Base-by-base conservation (phyloP, 345 rosid species). In the Excoecaria agallocha region DNA sequence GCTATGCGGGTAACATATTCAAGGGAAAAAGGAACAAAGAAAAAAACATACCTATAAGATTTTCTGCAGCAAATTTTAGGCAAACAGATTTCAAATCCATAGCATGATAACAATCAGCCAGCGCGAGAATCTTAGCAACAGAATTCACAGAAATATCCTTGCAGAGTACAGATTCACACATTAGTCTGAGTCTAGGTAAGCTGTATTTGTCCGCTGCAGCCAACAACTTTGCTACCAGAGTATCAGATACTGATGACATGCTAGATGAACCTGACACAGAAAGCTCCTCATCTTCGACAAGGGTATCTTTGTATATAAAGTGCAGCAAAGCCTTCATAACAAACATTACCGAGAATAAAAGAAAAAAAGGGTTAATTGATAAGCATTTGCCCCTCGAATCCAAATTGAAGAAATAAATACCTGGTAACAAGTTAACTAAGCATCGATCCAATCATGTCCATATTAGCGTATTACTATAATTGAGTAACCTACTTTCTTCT, bases 111-210 rank as follows among this genome's bases (percentile, higher is more conserved):
- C 83, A 86, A 77, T 94, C 96, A 24, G 97, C 97, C 48, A 90
- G 91, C 45, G 96, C 94, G 70, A 94, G 75, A 39, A 90, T 89
- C 75, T 84, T 83, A 35, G 97, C 87, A 56, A 92, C 98, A 3
- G 94, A 81, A 60, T 86, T 84, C 74, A 92, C 94, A 7, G 96
- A 81, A 71, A 90, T 89, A 80, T 84, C 89, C 82, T 94, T 87
- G 89, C 98, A 94, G 77, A 94, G 88, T 52, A 82, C 88, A 46
- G 98, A 89, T 79, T 94, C 98, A 54, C 97, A 94, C 87, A 90
- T 86, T 76, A 90, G 72, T 79, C 90, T 88, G 30, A 94, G 89
- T 81, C 97, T 82, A 73, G 97, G 94, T 76, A 94, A 84, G 73
- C 81, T 79, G 78, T 92, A 92, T 82, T 81, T 89, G 81, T 92